Evolutionary conservation across 2,329 filamentous ascomycete species (phyloP), one percentile per base, ranked within the genome.

Genomic region (Botryotinia narcissicola): DNA sequence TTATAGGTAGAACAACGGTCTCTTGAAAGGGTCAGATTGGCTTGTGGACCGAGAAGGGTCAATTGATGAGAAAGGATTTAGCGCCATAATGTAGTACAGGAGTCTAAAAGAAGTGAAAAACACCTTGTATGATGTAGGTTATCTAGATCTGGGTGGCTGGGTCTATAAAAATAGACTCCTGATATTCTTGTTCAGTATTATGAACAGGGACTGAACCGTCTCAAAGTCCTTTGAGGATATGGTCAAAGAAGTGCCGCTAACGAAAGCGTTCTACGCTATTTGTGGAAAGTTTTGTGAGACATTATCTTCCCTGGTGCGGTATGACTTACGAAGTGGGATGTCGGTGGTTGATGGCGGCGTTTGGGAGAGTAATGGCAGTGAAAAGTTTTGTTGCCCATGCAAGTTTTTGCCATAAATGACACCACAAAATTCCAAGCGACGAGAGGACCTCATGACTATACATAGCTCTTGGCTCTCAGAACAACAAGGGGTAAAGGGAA

Each of bases 321-420:
- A 1, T 37, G 22, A 35, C 4, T 7, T 37, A n/a, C 25, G 9
- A 25, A 61, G 22, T 3, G 20, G 29, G 4, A 37, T 35, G 6
- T 25, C 3, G 9, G 2, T 22, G 0, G 10, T 25, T 16, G 10
- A 3, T 16, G 22, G 6, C 2, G 6, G 2, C 18, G 12, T 6
- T n/a, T 61, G 35, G 22, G 0, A 37, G 4, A 25, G 32, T 14
- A 25, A 14, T 25, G 9, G 22, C 59, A 16, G 32, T 12, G 14
- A 40, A 16, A 61, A 4, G 12, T 12, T 61, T 37, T 2, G 59
- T 16, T 61, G 4, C 1, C 14, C 22, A 40, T 7, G 2, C 10
- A 25, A 4, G 25, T 18, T 40, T n/a, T 25, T 0, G 40, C 9
- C 4, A 25, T n/a, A n/a, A 7, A 7, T 8, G 12, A 16, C 12